Base-by-base conservation (phyloP, 2,329 filamentous ascomycete genomes). In the Venturia carpophila region DNA sequence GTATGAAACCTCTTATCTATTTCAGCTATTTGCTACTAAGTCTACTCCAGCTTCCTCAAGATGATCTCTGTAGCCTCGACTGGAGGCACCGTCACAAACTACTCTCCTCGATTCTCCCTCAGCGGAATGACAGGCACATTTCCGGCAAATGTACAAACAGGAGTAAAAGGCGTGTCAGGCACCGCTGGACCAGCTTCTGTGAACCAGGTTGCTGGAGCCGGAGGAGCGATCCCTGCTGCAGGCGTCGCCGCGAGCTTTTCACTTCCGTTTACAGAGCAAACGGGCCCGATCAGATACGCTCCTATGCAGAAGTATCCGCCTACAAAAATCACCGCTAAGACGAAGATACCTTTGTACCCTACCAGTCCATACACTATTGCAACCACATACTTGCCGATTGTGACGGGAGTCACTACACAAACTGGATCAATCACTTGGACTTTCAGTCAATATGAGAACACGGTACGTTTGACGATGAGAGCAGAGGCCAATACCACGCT, bases 81-180 rank as follows among this genome's bases (percentile, higher is more conserved):
- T n/a, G 82, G 83, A 45, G 82, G 82, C 41, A 81, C 79, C 4
- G 76, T 85, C 24, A 82, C 80, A 65, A 85, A 83, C 70, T 88
- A 81, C 72, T 88, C 86, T 13, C 70, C 77, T 62, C 85, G 86
- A 67, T 90, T 90, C 75, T 81, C 83, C n/a, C 76, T 89, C 63
- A 78, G 78, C 13, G 81, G 80, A 69, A 88, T 89, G 86, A 86
- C 81, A 1, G 86, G 86, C 45, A 75, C 75, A 5, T 87, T 87
- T 70, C 75, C 80, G 1, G 67, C 78, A 1, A 71, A 70, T 45
- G 74, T 83, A 60, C 69, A 71, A 30, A n/a, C 84, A 81, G 71
- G 70, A 5, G 63, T 62, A 24, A 64, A 64, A 21, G 9, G 34
- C 3, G 42, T 65, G 11, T 67, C 65, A 11, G 71, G 69, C 65